Evolutionary conservation across 108 stramenopile species (phyloP).

Genomic region (Nannochloropsis gaditana): DNA sequence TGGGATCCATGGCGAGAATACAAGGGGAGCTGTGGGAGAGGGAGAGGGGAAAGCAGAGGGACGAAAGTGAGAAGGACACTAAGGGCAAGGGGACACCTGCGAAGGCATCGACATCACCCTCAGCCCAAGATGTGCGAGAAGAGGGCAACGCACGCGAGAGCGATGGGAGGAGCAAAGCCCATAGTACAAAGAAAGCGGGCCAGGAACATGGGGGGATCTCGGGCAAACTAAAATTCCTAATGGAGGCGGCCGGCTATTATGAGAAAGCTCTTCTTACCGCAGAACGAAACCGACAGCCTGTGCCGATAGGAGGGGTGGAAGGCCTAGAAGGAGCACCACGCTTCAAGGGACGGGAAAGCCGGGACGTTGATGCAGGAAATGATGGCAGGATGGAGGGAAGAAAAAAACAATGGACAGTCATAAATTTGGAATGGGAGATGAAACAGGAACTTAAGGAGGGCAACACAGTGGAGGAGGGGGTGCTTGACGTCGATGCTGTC

Average conservation of each 20-base stretch:
- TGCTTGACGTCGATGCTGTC: neutral
- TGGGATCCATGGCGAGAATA: neutral
- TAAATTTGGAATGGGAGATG: neutral
- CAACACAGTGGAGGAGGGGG: neutral
- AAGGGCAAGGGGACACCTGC: neutral
- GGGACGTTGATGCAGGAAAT: neutral
- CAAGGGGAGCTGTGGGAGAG: neutral
- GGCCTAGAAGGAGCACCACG: neutral
- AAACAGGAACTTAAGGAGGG: neutral
- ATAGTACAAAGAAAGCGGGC: neutral
- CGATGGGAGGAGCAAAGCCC: neutral
- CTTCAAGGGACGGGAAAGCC: neutral
- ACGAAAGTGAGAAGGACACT: neutral
- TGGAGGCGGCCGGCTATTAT: slow-evolving; percentile 17
- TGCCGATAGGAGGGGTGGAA: neutral
- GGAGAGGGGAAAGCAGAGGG: neutral
- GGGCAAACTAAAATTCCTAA: neutral
- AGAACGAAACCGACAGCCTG: slow-evolving; percentile 27
- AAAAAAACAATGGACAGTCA: neutral
- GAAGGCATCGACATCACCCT: neutral
- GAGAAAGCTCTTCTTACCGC: slow-evolving; percentile 29
- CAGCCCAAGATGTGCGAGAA: neutral
- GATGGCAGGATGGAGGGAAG: neutral
- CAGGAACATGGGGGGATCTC: neutral
- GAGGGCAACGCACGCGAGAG: neutral